Base-by-base conservation (phyloP, 345 rosid species). In the Barbarea vulgaris region DNA sequence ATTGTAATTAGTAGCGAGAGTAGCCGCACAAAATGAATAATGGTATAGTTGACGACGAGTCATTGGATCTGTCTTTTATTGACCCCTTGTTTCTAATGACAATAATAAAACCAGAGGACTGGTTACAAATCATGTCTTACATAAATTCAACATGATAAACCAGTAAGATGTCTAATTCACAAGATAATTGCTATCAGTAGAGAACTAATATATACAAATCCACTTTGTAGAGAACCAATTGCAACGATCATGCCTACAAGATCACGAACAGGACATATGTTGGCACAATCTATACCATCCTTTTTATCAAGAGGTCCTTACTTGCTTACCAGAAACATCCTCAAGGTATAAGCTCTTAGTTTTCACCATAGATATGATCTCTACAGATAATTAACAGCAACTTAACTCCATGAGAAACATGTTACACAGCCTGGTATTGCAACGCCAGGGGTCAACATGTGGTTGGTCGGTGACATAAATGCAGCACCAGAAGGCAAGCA, bases 301-400 rank as follows among this genome's bases (percentile, higher is more conserved):
- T 91, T 93, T 81, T 91, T 97, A 50, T 48, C 96, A 1, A 81
- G 96, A 79, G 96, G 98, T 13, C 97, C 96, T 74, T 83, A 83
- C 57, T 58, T 76, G 24, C 27, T 76, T 60, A 75, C 90, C 42
- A 84, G 69, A 81, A 87, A 87, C 80, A 80, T 93, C 75, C 86
- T 93, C 72, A 91, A 89, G 97, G 98, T 67, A 67, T 39, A 79
- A 60, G 33, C 63, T 24, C 34, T 65, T 6, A 9, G 1, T 10
- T 64, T 56, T 61, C n/a, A 57, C 61, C 33, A 51, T 14, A 34
- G 7, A 18, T 3, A 19, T 66, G 57, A 36, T 51, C n/a, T 53
- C 18, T 19, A 36, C 11, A 24, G 34, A 33, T 1, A 31, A 9
- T 36, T 10, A 7, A 14, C 34, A 30, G 12, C 12, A 14, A 37